phyloP scores from a whole-genome alignment of 1,139 yeast species.

The Geotrichum macrosporum region DNA sequence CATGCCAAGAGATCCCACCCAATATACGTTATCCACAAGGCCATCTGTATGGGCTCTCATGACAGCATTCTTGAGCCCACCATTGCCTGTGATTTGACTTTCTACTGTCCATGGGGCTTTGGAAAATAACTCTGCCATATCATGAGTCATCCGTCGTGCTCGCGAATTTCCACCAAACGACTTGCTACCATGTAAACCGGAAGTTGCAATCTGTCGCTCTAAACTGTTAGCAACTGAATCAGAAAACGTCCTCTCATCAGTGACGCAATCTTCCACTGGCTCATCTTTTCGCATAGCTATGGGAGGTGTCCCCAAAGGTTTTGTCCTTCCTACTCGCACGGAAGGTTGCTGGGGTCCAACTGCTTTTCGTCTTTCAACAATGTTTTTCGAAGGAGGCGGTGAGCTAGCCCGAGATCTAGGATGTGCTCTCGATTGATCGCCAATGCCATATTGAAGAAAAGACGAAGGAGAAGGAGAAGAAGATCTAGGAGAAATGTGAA shows the following conservation, averaged over 20 bases:
- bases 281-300: background rate
- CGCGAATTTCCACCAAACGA: slow-evolving; percentile 7
- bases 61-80: slow-evolving; percentile 84
- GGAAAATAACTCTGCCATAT: slow-evolving; percentile 47
- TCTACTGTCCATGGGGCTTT: slow-evolving; percentile 73
- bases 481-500: slow-evolving; percentile 6
- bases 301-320: background rate
- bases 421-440: slow-evolving; percentile 12
- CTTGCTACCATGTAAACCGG: background rate
- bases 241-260: background rate
- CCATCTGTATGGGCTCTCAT: slow-evolving; percentile 51
- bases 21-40: slow-evolving; percentile 49
- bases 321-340: slow-evolving; percentile 20
- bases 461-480: slow-evolving; percentile 13
- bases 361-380: slow-evolving; percentile 25
- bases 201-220: slow-evolving; percentile 4
- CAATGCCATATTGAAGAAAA: slow-evolving; percentile 9
- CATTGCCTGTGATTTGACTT: slow-evolving; percentile 73
- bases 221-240: background rate
- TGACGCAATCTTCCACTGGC: background rate
- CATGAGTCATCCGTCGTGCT: slow-evolving; percentile 15
- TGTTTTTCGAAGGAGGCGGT: slow-evolving; percentile 25
- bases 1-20: slow-evolving; percentile 91
- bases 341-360: slow-evolving; percentile 20
- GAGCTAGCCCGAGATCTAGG: slow-evolving; percentile 29